Conservation (phyloP, 2,329 filamentous ascomycete species). For the Thielaviopsis musarum region DNA sequence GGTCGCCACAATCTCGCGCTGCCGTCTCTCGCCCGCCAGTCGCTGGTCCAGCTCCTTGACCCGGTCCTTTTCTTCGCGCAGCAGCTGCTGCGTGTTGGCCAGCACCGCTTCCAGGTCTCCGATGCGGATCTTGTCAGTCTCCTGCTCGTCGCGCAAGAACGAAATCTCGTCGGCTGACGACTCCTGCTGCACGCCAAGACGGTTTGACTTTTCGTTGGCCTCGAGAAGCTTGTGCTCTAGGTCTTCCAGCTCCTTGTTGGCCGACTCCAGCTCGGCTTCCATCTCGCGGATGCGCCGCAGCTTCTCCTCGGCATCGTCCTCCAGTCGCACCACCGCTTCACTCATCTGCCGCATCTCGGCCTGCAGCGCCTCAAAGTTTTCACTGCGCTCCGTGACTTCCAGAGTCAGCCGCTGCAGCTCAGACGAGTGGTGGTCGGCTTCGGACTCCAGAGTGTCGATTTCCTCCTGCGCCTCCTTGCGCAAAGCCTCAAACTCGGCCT, state of each 20-base stretch:
- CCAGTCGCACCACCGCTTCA: slow-evolving; percentile 68
- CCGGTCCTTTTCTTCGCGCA: slow-evolving; percentile 75
- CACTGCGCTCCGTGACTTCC: slow-evolving; percentile 58
- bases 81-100: slow-evolving; percentile 56
- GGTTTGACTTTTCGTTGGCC: slow-evolving; percentile 71
- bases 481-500: slow-evolving; percentile 43
- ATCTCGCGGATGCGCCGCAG: slow-evolving; percentile 63
- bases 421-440: slow-evolving; percentile 54
- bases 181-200: slow-evolving; percentile 80
- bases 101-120: slow-evolving; percentile 77
- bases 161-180: slow-evolving; percentile 84
- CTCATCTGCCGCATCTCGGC: slow-evolving; percentile 86
- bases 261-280: slow-evolving; percentile 65
- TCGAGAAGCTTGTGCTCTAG: slow-evolving; percentile 74
- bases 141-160: slow-evolving; percentile 91
- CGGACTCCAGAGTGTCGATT: slow-evolving; percentile 49
- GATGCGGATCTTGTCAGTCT: slow-evolving; percentile 94
- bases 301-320: slow-evolving; percentile 76
- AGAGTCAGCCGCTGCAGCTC: slow-evolving; percentile 53
- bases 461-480: slow-evolving; percentile 48
- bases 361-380: slow-evolving; percentile 84
- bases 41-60: slow-evolving; percentile 54
- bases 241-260: slow-evolving; percentile 72
- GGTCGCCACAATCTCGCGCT: slow-evolving; percentile 71
- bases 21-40: slow-evolving; percentile 64